Percentiles rank a stretch among this genome's conserved stretches.
Conservation (phyloP, 371 early-diverging fungal species). For the Mucor mucedo region DNA sequence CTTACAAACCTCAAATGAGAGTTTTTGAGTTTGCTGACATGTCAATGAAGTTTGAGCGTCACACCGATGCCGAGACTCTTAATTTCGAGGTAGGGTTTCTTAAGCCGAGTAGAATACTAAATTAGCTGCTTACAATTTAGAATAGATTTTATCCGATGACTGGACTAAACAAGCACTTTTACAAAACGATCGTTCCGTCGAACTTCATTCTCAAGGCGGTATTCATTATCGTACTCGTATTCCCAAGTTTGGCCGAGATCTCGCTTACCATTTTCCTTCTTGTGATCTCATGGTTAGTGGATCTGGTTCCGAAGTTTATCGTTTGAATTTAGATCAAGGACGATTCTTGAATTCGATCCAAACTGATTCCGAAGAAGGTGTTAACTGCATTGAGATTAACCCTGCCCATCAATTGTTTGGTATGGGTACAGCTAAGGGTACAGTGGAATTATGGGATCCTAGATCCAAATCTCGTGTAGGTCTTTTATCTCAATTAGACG, state of each 20-base stretch:
- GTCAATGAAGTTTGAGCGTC: slow-evolving; percentile 98
- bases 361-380: slow-evolving; percentile 75
- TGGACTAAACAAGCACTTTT: slow-evolving; percentile 96
- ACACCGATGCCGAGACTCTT: slow-evolving; percentile 94
- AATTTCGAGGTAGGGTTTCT: slow-evolving; percentile 71
- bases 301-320: slow-evolving; percentile 84
- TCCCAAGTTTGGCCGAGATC: slow-evolving; percentile 94
- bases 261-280: slow-evolving; percentile 90
- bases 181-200: slow-evolving; percentile 93
- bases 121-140: background rate
- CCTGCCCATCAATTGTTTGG: slow-evolving; percentile 93
- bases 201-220: slow-evolving; percentile 97
- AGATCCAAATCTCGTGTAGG: slow-evolving; percentile 79
- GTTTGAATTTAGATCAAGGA: slow-evolving; percentile 96
- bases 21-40: slow-evolving; percentile 93
- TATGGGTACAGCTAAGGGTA: slow-evolving; percentile 87
- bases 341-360: slow-evolving; percentile 87
- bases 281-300: slow-evolving; percentile 93
- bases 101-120: background rate
- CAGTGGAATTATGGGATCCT: slow-evolving; percentile 96
- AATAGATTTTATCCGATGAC: slow-evolving; percentile 91
- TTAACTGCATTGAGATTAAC: slow-evolving; percentile 86
- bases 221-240: slow-evolving; percentile 95
- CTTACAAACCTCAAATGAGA: slow-evolving; percentile 98
- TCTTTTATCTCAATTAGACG: slow-evolving; percentile 56